A percentile compares a stretch with the other conserved stretches of the same genome.
Conservation (phyloP, 768 basidiomycete species). For the Trametes villosa region DNA sequence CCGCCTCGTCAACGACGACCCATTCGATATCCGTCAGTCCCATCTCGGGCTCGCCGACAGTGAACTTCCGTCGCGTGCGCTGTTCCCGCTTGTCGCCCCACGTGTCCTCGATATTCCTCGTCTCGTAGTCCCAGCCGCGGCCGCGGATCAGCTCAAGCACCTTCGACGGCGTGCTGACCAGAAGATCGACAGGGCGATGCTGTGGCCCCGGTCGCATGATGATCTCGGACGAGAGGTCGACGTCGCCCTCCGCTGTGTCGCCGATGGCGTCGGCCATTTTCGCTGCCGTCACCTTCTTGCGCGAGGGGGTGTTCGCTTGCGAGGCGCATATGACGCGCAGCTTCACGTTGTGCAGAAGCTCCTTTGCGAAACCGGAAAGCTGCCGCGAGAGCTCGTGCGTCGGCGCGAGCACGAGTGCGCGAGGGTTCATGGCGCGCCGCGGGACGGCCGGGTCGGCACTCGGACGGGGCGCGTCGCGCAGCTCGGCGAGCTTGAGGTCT, state of each 20-base stretch:
- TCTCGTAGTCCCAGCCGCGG: constrained; percentile 53
- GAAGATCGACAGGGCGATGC: constrained; percentile 50
- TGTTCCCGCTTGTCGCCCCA: constrained; percentile 31
- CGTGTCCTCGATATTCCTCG: constrained; percentile 30
- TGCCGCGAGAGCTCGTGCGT: constrained; percentile 91
- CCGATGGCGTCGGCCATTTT: constrained; percentile 48
- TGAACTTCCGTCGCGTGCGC: constrained; percentile 41
- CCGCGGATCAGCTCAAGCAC: constrained; percentile 62
- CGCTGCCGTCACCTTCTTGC: constrained; percentile 39
- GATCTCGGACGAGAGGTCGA: constrained; percentile 33
- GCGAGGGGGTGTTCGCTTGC: constrained; percentile 51
- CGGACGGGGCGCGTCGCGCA: constrained; percentile 21
- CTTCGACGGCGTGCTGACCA: constrained; percentile 70
- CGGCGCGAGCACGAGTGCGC: constrained; percentile 81
- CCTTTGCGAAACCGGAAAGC: constrained; percentile 73
- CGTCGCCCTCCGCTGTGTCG: constrained; percentile 17
- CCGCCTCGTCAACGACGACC: constrained; percentile 92
- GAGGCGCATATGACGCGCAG: constrained; percentile 77
- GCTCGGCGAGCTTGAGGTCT: constrained; percentile 70
- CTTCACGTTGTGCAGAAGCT: constrained; percentile 73
- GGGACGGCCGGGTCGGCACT: constrained; percentile 2
- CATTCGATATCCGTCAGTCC: constrained; percentile 77
- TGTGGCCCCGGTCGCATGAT: constrained; percentile 23
- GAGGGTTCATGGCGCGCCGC: constrained; percentile 57
- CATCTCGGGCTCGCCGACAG: constrained; percentile 56